Base-by-base conservation (phyloP, 768 basidiomycete genomes). In the Leccinum subgranulosum region DNA sequence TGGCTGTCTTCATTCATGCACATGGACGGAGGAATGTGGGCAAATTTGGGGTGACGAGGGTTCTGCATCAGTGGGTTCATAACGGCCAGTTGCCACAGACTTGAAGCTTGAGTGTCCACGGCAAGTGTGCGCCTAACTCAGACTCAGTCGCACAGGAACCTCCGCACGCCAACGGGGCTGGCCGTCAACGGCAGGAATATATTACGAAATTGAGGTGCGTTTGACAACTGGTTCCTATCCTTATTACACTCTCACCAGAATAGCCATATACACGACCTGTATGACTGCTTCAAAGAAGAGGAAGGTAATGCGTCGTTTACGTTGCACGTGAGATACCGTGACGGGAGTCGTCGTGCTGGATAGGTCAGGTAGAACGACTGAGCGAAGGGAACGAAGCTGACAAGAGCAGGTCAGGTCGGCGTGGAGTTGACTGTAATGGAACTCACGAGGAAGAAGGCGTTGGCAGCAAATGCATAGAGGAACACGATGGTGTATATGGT, bases 361-460 rank as follows among this genome's bases (percentile, higher is more conserved):
- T 3, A 79, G 66, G 71, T 97, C 94, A 4, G 95, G 93, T 1
- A 97, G 82, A 53, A 97, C 86, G 54, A 97, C 85, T 19, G 93
- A 92, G 53, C 94, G 92, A 27, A 98, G 81, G 1, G 95, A 96
- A 46, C 94, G 92, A 23, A 97, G 85, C 94, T 96, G 69, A 21
- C n/a, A 34, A 43, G n/a, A 27, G n/a, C 7, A 15, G 4, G 36
- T 64, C 46, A 59, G 39, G 17, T 29, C 3, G 7, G 25, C 11
- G 25, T 11, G 1, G 21, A 6, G 4, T 11, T 10, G 1, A 48
- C 1, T n/a, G 7, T 19, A n/a, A 47, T n/a, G 15, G 12, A 21
- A 60, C 88, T 54, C 66, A 92, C 94, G 46, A 97, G 77, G 83
- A 98, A 98, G 76, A 98, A 95, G 0, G 87, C 93, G 60, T 94